Evolutionary conservation across 1,284 basidiomycete species (phyloP), one percentile per base, ranked within the genome.

Genomic region (Ceratobasidium sp.): DNA sequence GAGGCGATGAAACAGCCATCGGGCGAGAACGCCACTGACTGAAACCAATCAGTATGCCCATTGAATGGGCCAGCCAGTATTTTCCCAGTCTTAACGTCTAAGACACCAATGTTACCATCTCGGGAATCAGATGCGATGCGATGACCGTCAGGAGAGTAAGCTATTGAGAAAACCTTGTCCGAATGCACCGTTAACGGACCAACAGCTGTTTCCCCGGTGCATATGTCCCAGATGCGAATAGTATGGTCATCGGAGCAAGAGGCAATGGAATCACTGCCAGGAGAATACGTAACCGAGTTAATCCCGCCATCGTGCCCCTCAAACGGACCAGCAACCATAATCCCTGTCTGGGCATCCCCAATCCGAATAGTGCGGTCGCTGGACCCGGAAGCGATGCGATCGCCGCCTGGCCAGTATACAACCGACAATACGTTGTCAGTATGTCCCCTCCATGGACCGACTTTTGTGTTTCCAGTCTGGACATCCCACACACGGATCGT

Each of bases 341-440:
- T 72, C 21, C 81, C 77, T 1, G 76, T 76, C 16, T 75, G 71
- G 8, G 82, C 76, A 66, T 82, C 81, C 80, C 82, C 83, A 33
- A 82, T 75, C 74, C 82, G 6, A 33, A 33, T 33, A 6, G 30
- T 33, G 30, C 30, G 6, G 30, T 33, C 30, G 30, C 30, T 33
- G 30, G 60, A 63, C 1, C 51, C 33, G n/a, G 61, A 63, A 21
- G 28, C 71, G 28, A 72, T 42, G 6, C 30, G 48, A 9, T 5
- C 12, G 18, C 60, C 51, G 28, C 64, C 49, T 8, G 60, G 60
- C 9, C 61, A 72, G 40, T 42, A 72, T 21, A 21, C 49, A 18
- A 64, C 40, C 21, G 60, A 49, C 2, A 3, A 18, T 14, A 70
- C 49, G 23, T 1, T 2, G 28, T 2, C 30, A 16, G 62, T 56